Evolutionary conservation across 1,284 basidiomycete genomes (phyloP), one percentile per base, ranked within the genome.

Genomic region (Pisolithus thermaeus): DNA sequence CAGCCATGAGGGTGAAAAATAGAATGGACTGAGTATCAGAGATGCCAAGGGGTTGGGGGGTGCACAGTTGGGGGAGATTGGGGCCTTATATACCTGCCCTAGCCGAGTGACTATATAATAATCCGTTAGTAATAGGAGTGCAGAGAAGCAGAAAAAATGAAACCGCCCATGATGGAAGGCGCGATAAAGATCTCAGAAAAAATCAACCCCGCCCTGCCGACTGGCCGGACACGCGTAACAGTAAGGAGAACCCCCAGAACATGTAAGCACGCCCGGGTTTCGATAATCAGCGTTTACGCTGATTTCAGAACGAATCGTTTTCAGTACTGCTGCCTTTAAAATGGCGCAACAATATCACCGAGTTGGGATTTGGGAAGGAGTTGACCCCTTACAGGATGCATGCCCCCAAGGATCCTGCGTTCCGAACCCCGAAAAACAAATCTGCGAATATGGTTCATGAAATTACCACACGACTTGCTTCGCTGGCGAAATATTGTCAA

Each of bases 1-100:
- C 52, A 39, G 37, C 46, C n/a, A 49, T 46, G 67, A 70, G 65
- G n/a, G 40, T 40, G 35, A 39, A 51, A 47, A 52, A 43, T 28
- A 22, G 43, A 25, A 3, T 20, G 46, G 37, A 25, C 45, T 38
- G 20, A 41, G 18, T 30, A 16, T 25, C 38, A 47, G 22, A 37
- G 45, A 52, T 14, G n/a, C 7, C 9, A 7, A 7, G 38, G 11
- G 38, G 12, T 9, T 12, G n/a, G 22, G 43, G n/a, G 22, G 43
- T 16, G 51, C 45, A 49, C 39, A 50, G 38, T 18, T 39, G n/a
- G n/a, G 11, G n/a, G 22, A 39, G 38, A 18, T 6, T 9, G 8
- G 38, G 38, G 38, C 22, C 11, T 39, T 43, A 43, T 43, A 43
- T 27, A 16, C 41, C 25, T 7, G 7, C 22, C 38, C 18, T 16